Percentiles rank a stretch among this genome's conserved stretches.
These are phyloP conservation scores for Calophaca sinica DNA, from an alignment of 306 rosid species.

Conservation along the genomic window DNA sequence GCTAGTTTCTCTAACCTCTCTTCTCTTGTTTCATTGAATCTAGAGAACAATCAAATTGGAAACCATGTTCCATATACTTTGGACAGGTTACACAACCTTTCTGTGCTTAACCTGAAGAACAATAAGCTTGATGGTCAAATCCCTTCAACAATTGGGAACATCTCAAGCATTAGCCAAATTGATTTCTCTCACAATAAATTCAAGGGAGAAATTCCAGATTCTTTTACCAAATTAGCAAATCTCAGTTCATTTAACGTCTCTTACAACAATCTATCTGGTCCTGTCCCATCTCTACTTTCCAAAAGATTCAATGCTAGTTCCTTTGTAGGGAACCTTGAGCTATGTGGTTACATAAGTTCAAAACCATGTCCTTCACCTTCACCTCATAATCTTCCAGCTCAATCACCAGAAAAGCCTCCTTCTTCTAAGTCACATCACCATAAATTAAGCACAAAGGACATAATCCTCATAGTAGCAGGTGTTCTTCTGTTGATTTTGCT, in stretches of 20 bases:
- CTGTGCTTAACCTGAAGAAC: slow-evolving; percentile 65
- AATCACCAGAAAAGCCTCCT: slow-evolving; percentile 50
- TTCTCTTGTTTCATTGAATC: slow-evolving; percentile 63
- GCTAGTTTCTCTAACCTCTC: slow-evolving; percentile 66
- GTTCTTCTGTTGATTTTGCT: slow-evolving; percentile 69
- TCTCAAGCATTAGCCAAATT: slow-evolving; percentile 64
- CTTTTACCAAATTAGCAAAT: slow-evolving; percentile 63
- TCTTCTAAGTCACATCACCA: slow-evolving; percentile 50
- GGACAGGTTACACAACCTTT: slow-evolving; percentile 65
- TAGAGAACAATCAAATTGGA: slow-evolving; percentile 58
- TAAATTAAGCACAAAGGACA: slow-evolving; percentile 77
- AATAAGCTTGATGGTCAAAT: slow-evolving; percentile 76
- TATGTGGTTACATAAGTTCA: slow-evolving; percentile 75
- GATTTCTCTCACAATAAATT: slow-evolving; percentile 77
- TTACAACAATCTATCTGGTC: slow-evolving; percentile 85
- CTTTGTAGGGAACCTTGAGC: slow-evolving; percentile 76
- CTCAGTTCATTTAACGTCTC: slow-evolving; percentile 86
- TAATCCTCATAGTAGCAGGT: slow-evolving; percentile 85
- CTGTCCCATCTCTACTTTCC: slow-evolving; percentile 70
- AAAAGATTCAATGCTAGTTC: slow-evolving; percentile 88
- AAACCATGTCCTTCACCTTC: slow-evolving; percentile 66
- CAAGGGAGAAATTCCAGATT: slow-evolving; percentile 70
- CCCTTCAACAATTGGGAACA: slow-evolving; percentile 79
- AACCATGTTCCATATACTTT: slow-evolving; percentile 61
- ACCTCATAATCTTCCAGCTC: slow-evolving; percentile 62